These are phyloP conservation scores for Knufia fluminis DNA, from an alignment of 2,329 filamentous ascomycete species.

Conservation along the genomic window DNA sequence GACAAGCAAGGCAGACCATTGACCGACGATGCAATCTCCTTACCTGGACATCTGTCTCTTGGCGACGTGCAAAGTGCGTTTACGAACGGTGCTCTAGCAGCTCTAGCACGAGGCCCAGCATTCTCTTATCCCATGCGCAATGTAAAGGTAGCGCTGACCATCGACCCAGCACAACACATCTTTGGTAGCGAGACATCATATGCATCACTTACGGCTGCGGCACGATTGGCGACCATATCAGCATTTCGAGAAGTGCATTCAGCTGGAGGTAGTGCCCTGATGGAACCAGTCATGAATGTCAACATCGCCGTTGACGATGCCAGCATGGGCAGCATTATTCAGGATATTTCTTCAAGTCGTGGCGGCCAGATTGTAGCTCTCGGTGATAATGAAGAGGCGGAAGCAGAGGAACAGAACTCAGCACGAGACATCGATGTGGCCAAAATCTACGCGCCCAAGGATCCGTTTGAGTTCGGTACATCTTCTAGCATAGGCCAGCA, in stretches of 20 bases:
- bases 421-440: conserved; percentile 52
- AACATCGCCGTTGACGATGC: conserved; percentile 78
- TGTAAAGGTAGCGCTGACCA: conserved; percentile 58
- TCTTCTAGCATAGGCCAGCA: conserved; percentile 23
- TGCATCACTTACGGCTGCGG: conserved; percentile 59
- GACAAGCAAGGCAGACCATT: conserved; percentile 32
- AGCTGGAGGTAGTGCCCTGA: conserved; percentile 51
- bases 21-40: conserved; percentile 35
- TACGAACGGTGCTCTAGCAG: conserved; percentile 71
- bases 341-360: conserved; percentile 65
- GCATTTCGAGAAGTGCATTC: conserved; percentile 57
- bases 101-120: conserved; percentile 73
- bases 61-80: conserved; percentile 46
- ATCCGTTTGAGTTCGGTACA: conserved; percentile 56
- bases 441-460: conserved; percentile 76
- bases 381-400: conserved; percentile 38
- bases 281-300: conserved; percentile 91
- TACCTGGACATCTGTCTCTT: conserved; percentile 47
- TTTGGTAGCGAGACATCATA: conserved; percentile 59
- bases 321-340: conserved; percentile 70
- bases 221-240: conserved; percentile 56
- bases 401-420: conserved; percentile 23
- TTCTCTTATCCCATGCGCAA: conserved; percentile 72
- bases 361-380: conserved; percentile 68
- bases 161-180: conserved; percentile 57